phyloP scores from a whole-genome alignment of 352 stramenopile genomes.

The Globisporangium barbulae region DNA sequence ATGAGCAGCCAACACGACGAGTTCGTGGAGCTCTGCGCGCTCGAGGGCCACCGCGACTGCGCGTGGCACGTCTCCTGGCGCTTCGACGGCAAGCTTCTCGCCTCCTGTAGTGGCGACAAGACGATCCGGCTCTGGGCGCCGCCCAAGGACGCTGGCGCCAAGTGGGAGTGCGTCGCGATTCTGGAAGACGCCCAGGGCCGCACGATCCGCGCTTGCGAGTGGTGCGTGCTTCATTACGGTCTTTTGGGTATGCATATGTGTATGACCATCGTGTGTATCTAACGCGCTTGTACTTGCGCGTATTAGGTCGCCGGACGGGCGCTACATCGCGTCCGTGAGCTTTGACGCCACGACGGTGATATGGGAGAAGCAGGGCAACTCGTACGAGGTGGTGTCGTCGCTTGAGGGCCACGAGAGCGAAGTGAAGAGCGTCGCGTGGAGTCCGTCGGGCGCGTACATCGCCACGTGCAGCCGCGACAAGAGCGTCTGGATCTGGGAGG shows the following conservation, averaged over 20 bases:
- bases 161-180: conserved; percentile 90
- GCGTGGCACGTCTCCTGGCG: conserved; percentile 92
- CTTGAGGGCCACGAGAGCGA: conserved; percentile 99
- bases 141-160: conserved; percentile 11
- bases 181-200: conserved; percentile 93
- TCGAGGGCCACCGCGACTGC: conserved; percentile 87
- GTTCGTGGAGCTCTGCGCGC: conserved; percentile 47
- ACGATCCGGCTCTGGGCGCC: conserved; percentile 84
- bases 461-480: conserved; percentile 99
- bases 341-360: conserved; percentile 96
- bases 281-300: not conserved
- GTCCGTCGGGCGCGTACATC: conserved; percentile 88
- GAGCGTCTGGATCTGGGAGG: conserved; percentile 99
- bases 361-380: conserved; percentile 87
- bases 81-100: conserved; percentile 79
- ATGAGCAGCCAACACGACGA: conserved; percentile 14
- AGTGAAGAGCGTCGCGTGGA: conserved; percentile 97
- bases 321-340: conserved; percentile 92
- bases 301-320: conserved; percentile 63
- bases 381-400: conserved; percentile 94
- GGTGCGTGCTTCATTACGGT: conserved; percentile 37
- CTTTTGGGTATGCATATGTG: not conserved
- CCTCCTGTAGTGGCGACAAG: conserved; percentile 89
- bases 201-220: conserved; percentile 94
- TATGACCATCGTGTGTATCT: not conserved